phyloP scores from a whole-genome alignment of 1,139 yeast genomes.

The Spencermartinsiella ligniputridi region DNA sequence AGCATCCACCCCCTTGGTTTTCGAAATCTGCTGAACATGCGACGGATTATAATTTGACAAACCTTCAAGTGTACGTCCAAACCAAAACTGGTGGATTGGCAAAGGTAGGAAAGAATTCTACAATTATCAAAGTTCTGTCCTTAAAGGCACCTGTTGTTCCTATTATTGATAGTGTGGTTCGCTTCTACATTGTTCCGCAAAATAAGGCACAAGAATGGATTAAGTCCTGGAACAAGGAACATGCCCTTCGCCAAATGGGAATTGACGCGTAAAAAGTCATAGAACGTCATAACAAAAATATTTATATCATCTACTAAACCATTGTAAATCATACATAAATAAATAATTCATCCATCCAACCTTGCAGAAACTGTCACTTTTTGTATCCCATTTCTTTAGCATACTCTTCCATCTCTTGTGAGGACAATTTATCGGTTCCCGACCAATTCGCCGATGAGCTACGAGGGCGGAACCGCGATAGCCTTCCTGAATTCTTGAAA shows the following conservation, averaged over 20 bases:
- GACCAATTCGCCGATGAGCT: slow-evolving; percentile 59
- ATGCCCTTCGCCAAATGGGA: slow-evolving; percentile 14
- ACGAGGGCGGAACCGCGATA: slow-evolving; percentile 49
- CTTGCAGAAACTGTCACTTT: slow-evolving; percentile 1
- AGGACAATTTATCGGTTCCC: slow-evolving; percentile 42
- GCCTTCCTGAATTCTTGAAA: slow-evolving; percentile 44
- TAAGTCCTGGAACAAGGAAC: slow-evolving; percentile 58
- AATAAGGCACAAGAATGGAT: slow-evolving; percentile 62
- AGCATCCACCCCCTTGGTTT: slow-evolving; percentile 71
- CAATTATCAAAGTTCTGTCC: slow-evolving; percentile 60
- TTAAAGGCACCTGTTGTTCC: slow-evolving; percentile 66
- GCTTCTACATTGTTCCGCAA: slow-evolving; percentile 79
- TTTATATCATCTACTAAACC: neutral
- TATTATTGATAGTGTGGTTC: slow-evolving; percentile 67
- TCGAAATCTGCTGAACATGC: slow-evolving; percentile 35
- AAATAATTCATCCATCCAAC: neutral
- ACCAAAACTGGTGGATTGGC: slow-evolving; percentile 80
- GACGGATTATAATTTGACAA: slow-evolving; percentile 49
- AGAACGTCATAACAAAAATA: slow-evolving; percentile 3
- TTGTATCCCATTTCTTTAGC: slow-evolving; percentile 53
- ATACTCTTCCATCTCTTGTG: slow-evolving; percentile 47
- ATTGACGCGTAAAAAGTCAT: neutral
- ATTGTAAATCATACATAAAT: neutral
- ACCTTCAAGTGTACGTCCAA: slow-evolving; percentile 74
- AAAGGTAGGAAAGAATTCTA: slow-evolving; percentile 74